phyloP scores from a whole-genome alignment of 1,139 yeast genomes.

The Arxiozyma bovina region DNA sequence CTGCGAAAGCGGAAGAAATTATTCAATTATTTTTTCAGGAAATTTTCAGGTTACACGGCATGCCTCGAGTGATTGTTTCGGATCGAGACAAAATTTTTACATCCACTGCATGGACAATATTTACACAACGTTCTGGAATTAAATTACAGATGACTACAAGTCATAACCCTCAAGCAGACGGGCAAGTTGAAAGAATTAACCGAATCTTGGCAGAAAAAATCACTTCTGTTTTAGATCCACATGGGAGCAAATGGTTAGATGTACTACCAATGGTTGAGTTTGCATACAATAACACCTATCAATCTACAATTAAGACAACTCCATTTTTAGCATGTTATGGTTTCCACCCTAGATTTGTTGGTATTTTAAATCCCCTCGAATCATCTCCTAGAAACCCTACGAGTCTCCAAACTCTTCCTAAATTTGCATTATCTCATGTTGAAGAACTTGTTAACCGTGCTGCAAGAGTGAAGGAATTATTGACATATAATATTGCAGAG shows the following conservation, averaged over 20 bases:
- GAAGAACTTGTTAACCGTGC: not conserved
- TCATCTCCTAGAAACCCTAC: not conserved
- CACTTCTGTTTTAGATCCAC: conserved; percentile 13
- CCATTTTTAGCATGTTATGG: conserved; percentile 1
- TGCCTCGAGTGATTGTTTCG: not conserved
- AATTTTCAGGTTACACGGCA: not conserved
- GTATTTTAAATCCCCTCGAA: not conserved
- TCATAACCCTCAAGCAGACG: not conserved
- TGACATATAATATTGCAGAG: not conserved
- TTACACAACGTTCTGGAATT: not conserved
- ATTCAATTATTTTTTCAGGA: not conserved
- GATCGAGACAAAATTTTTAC: not conserved
- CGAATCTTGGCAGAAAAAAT: not conserved
- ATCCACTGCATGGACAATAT: not conserved
- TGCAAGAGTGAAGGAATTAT: not conserved
- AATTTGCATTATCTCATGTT: not conserved
- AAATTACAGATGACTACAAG: not conserved
- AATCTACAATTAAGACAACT: not conserved
- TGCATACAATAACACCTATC: conserved; percentile 5
- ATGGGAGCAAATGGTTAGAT: conserved; percentile 13
- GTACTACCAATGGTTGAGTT: not conserved
- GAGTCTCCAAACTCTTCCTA: not conserved
- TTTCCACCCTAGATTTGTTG: not conserved
- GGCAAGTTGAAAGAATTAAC: conserved; percentile 1
- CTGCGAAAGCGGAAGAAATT: not conserved